A percentile compares a stretch with the other conserved stretches of the same genome.
phyloP scores from a whole-genome alignment of 164 flowering plant genomes.

The Malania oleifera region DNA sequence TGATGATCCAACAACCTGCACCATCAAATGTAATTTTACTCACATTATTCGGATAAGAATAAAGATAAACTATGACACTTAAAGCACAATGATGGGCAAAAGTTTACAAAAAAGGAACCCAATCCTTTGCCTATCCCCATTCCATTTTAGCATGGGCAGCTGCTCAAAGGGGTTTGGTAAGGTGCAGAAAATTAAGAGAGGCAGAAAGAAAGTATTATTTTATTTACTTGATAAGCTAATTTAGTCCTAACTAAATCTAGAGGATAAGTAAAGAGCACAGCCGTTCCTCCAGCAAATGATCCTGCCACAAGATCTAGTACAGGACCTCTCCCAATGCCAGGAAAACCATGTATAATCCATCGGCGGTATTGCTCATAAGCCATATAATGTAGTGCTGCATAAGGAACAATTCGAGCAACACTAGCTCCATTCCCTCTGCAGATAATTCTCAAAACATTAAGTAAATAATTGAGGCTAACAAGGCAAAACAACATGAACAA shows the following conservation, averaged over 20 bases:
- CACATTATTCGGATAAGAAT: not conserved
- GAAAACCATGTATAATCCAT: slow-evolving; percentile 67
- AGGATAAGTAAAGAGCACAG: slow-evolving; percentile 90
- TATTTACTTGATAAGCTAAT: slow-evolving; percentile 86
- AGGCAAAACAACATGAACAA: not conserved
- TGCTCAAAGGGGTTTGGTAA: no score
- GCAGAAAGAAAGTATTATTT: not conserved
- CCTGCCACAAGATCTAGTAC: slow-evolving; percentile 93
- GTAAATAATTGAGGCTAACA: slow-evolving; percentile 1
- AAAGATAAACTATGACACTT: not conserved
- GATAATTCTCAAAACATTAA: slow-evolving; percentile 4
- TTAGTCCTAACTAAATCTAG: slow-evolving; percentile 95
- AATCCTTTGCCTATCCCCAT: no score
- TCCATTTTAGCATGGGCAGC: not conserved
- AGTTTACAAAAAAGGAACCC: no score
- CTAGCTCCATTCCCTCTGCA: slow-evolving; percentile 98
- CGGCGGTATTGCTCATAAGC: slow-evolving; percentile 87
- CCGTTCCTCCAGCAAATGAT: slow-evolving; percentile 94
- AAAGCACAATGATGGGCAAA: not conserved
- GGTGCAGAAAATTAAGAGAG: not conserved
- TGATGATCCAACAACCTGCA: slow-evolving; percentile 65
- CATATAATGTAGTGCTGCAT: slow-evolving; percentile 97
- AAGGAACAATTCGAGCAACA: slow-evolving; percentile 92
- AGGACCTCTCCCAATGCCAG: slow-evolving; percentile 72
- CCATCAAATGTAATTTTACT: not conserved